These are phyloP conservation scores for Penicillium sp. DNA, from an alignment of 2,329 filamentous ascomycete species.

Conservation along the genomic window DNA sequence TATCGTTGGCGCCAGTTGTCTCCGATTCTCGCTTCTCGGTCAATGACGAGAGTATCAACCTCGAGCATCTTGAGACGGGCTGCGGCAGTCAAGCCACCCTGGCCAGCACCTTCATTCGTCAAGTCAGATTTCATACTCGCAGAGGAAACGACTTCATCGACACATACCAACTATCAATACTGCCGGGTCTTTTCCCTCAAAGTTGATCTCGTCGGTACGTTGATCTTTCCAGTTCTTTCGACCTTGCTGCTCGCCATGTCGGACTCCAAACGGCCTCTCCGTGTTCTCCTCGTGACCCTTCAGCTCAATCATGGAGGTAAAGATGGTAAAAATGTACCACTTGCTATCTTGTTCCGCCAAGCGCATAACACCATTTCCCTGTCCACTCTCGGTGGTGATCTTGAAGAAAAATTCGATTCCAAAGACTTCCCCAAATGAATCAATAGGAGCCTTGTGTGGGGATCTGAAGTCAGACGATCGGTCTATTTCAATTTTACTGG, in stretches of 20 bases:
- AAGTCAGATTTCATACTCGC: not conserved
- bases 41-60: constrained; percentile 57
- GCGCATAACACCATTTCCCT: constrained; percentile 56
- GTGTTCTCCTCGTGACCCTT: constrained; percentile 54
- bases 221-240: constrained; percentile 62
- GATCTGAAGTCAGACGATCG: constrained; percentile 44
- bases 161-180: constrained; percentile 61
- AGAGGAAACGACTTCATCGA: not conserved
- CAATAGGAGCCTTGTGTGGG: constrained; percentile 49
- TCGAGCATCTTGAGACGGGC: constrained; percentile 61
- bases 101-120: constrained; percentile 53
- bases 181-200: constrained; percentile 53
- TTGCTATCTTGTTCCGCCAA: constrained; percentile 43
- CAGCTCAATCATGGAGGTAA: constrained; percentile 57
- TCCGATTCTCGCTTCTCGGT: constrained; percentile 57
- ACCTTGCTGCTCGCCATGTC: constrained; percentile 53
- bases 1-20: constrained; percentile 66
- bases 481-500: constrained; percentile 50
- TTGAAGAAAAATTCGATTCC: constrained; percentile 59
- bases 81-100: constrained; percentile 58
- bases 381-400: constrained; percentile 54
- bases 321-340: constrained; percentile 66
- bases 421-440: constrained; percentile 48
- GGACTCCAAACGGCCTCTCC: constrained; percentile 56
- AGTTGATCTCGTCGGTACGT: constrained; percentile 50